These are phyloP conservation scores for Arxiozyma telluris DNA, from an alignment of 1,139 yeast genomes.

Conservation along the genomic window DNA sequence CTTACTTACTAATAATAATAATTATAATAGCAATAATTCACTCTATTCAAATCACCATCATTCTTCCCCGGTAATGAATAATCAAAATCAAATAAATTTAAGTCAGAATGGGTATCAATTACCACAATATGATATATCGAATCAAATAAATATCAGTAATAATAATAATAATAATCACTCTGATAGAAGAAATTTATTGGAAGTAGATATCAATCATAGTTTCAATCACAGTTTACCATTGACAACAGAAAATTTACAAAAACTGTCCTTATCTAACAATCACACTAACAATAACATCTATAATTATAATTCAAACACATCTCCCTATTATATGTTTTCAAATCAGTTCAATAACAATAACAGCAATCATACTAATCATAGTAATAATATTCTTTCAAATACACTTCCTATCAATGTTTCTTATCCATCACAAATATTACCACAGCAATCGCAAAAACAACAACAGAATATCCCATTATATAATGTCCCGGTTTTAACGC, in stretches of 20 bases:
- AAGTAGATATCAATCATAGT: constrained; percentile 18
- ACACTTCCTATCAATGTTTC: neutral
- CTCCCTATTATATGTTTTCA: neutral
- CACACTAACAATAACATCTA: neutral
- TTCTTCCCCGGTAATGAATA: neutral
- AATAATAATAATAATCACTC: neutral
- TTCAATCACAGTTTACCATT: constrained; percentile 13
- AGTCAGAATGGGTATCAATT: neutral
- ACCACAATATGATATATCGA: constrained; percentile 3
- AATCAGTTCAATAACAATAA: neutral
- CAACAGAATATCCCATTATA: neutral
- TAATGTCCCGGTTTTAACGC: neutral
- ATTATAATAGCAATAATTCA: neutral
- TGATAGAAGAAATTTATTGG: constrained; percentile 7
- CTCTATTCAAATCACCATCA: neutral
- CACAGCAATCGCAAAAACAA: constrained; percentile 2
- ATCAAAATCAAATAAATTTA: neutral
- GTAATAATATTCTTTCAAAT: neutral
- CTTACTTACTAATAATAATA: neutral
- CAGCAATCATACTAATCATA: neutral
- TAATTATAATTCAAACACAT: neutral
- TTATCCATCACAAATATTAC: constrained; percentile 2
- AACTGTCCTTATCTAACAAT: constrained; percentile 3
- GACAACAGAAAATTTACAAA: constrained; percentile 21
- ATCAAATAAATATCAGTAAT: neutral